Conservation (phyloP, 805 yeast genomes). For the Metschnikowia bowlesiae region DNA sequence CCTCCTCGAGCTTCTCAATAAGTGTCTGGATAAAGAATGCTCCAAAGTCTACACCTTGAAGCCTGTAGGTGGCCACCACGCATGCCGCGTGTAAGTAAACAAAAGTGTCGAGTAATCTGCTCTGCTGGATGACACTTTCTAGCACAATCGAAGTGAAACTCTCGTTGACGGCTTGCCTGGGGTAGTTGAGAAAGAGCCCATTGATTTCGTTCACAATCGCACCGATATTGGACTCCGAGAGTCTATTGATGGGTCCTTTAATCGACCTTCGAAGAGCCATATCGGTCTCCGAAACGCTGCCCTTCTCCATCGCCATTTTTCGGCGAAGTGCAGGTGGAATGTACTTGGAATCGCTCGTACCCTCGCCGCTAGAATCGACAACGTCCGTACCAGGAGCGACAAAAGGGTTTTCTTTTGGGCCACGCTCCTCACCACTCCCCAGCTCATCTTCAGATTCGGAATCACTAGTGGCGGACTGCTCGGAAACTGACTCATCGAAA, state of each 20-base stretch:
- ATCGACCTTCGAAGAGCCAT: slow-evolving; percentile 54
- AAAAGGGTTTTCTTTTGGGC: slow-evolving; percentile 49
- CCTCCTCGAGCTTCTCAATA: slow-evolving; percentile 62
- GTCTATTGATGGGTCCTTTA: slow-evolving; percentile 79
- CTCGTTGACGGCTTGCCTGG: slow-evolving; percentile 78
- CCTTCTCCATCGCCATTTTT: slow-evolving; percentile 39
- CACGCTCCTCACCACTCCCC: slow-evolving; percentile 20
- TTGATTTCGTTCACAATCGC: slow-evolving; percentile 68
- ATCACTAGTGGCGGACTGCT: slow-evolving; percentile 16
- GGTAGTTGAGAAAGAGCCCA: slow-evolving; percentile 55
- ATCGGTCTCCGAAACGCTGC: slow-evolving; percentile 35
- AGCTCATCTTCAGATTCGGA: slow-evolving; percentile 8
- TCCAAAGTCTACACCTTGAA: slow-evolving; percentile 86
- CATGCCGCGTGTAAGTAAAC: slow-evolving; percentile 76
- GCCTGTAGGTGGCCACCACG: slow-evolving; percentile 66
- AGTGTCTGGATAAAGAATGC: slow-evolving; percentile 76
- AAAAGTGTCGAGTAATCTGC: slow-evolving; percentile 71
- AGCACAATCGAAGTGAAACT: slow-evolving; percentile 58
- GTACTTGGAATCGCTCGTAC: slow-evolving; percentile 37
- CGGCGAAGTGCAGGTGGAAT: slow-evolving; percentile 85
- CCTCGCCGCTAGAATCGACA: slow-evolving; percentile 1
- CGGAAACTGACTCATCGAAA: slow-evolving; percentile 35
- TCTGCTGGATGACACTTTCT: slow-evolving; percentile 59
- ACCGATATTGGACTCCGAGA: slow-evolving; percentile 82
- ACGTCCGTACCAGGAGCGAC: slow-evolving; percentile 17